Evolutionary conservation across 805 yeast species (phyloP).

Genomic region (Priceomyces fermenticarens): DNA sequence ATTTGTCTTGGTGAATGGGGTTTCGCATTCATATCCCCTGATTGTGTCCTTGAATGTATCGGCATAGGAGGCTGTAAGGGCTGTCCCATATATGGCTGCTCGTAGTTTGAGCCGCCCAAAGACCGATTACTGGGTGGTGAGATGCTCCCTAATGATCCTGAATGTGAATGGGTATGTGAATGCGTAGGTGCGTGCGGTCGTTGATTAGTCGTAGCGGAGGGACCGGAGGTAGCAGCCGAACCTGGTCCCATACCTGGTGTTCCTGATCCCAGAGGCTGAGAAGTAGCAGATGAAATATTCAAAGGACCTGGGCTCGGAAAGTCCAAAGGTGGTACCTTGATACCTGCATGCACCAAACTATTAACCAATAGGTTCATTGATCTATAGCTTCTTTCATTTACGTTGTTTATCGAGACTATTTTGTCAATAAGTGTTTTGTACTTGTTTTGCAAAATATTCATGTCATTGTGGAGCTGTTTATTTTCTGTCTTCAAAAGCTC

Average conservation of each 20-base stretch:
- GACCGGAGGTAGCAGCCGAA: constrained; percentile 14
- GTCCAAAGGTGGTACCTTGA: constrained; percentile 63
- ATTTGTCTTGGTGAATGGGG: constrained; percentile 13
- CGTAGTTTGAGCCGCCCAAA: constrained; percentile 2
- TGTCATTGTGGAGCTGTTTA: constrained; percentile 30
- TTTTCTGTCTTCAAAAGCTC: constrained; percentile 32
- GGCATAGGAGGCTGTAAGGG: constrained; percentile 5
- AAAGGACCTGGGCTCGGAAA: constrained; percentile 42
- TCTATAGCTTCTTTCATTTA: constrained; percentile 54
- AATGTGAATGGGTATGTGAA: neutral
- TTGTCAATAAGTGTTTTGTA: constrained; percentile 65
- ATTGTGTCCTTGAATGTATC: constrained; percentile 5
- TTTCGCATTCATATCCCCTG: constrained; percentile 13
- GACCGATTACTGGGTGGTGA: constrained; percentile 2
- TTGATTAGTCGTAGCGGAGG: constrained; percentile 1
- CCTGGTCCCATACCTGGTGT: constrained; percentile 2
- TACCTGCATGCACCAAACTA: constrained; percentile 55
- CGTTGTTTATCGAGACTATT: constrained; percentile 51
- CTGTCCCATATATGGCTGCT: constrained; percentile 2
- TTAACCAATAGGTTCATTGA: constrained; percentile 50
- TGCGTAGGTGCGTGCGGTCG: neutral
- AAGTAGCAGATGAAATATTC: neutral
- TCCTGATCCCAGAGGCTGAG: neutral
- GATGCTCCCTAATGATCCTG: constrained; percentile 8
- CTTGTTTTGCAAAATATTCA: constrained; percentile 46